These are phyloP conservation scores for Phytophthora aleatoria DNA, from an alignment of 352 stramenopile genomes.

Conservation along the genomic window DNA sequence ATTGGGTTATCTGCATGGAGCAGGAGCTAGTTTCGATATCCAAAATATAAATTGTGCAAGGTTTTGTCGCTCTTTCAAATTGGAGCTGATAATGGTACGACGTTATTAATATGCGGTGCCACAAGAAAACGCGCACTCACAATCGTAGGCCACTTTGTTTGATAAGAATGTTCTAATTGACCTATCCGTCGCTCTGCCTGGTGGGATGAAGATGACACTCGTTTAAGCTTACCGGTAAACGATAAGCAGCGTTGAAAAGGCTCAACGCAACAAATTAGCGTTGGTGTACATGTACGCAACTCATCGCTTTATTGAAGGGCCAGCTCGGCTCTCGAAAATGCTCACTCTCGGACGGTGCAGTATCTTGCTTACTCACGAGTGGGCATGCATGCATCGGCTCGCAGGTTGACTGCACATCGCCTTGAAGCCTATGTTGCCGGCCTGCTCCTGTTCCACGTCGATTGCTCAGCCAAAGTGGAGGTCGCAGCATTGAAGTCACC, in stretches of 20 bases:
- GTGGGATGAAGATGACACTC: not conserved
- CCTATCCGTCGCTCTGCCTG: not conserved
- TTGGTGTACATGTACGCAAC: not conserved
- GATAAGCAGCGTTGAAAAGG: not conserved
- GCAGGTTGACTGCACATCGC: slow-evolving; percentile 19
- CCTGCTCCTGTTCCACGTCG: slow-evolving; percentile 13
- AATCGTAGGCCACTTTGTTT: slow-evolving; percentile 11
- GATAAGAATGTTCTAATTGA: slow-evolving; percentile 19
- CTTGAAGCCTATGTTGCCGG: slow-evolving; percentile 20
- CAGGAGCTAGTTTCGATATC: too few relatives aligned
- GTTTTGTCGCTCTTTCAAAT: not conserved
- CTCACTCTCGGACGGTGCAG: slow-evolving; percentile 1
- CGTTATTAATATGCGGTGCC: not conserved
- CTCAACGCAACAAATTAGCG: slow-evolving; percentile 5
- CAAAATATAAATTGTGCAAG: not conserved
- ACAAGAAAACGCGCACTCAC: slow-evolving; percentile 28
- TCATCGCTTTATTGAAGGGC: too few relatives aligned
- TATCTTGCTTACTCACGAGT: slow-evolving; percentile 16
- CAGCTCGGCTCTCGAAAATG: too few relatives aligned
- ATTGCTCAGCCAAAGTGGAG: slow-evolving; percentile 16
- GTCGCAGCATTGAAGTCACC: too few relatives aligned
- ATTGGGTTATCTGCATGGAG: not conserved
- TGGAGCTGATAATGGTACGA: not conserved
- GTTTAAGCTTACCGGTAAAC: not conserved
- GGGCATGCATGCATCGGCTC: slow-evolving; percentile 6